Conservation (phyloP, 75 land plant genomes). For the Isoetes taiwanensis region DNA sequence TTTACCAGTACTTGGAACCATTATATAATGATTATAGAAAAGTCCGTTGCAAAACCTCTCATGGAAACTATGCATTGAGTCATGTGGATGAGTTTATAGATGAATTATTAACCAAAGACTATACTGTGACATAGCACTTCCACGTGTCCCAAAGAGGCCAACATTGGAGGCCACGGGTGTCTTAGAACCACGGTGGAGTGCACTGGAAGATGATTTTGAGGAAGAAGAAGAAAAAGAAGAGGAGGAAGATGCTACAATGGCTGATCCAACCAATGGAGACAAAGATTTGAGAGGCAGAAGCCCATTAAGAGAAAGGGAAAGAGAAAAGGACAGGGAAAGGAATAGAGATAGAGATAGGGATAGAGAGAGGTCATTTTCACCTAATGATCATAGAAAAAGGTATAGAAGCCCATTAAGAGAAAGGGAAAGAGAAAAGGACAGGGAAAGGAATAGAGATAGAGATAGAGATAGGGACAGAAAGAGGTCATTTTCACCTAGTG, state of each 20-base stretch:
- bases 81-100: conserved; percentile 99
- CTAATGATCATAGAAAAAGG: conserved; percentile 32
- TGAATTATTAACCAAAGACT: conserved; percentile 78
- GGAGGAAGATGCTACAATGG: conserved; percentile 54
- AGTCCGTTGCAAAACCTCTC: conserved; percentile 43
- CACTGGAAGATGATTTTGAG: conserved; percentile 96
- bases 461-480: conserved; percentile 41
- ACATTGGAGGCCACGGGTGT: conserved; percentile 59
- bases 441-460: conserved; percentile 28
- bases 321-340: no score
- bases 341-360: no score
- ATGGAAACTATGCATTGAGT: conserved; percentile 53
- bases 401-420: conserved; percentile 22
- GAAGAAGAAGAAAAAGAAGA: conserved; percentile 98
- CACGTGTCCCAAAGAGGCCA: conserved; percentile 90
- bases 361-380: no score
- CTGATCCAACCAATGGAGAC: no score
- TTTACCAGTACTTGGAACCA: conserved; percentile 90
- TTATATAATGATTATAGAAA: conserved; percentile 94
- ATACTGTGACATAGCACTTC: conserved; percentile 90
- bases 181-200: conserved; percentile 89
- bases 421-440: conserved; percentile 32
- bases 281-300: no score
- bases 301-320: no score
- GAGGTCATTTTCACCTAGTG: conserved; percentile 26